Conservation (phyloP, 1,139 yeast species). For the Taphrina betulina region DNA sequence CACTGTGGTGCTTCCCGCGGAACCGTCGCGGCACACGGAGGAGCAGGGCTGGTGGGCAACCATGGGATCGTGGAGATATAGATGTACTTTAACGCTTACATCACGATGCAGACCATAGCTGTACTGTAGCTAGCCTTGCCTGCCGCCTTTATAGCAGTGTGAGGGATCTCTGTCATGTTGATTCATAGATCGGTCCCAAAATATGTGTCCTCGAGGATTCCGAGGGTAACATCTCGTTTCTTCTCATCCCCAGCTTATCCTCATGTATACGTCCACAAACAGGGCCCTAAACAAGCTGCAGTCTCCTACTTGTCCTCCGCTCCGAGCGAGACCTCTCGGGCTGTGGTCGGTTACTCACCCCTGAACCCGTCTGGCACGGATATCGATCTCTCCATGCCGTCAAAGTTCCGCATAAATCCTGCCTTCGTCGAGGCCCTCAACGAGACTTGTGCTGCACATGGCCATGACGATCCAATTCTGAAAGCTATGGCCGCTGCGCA, state of each 20-base stretch:
- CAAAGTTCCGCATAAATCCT: constrained; percentile 7
- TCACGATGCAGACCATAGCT: too few species aligned
- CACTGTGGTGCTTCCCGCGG: too few species aligned
- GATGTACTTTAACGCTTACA: too few species aligned
- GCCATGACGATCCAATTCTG: constrained; percentile 58
- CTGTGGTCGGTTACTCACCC: constrained; percentile 22
- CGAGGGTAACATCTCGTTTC: too few species aligned
- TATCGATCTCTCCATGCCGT: constrained; percentile 14
- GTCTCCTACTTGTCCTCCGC: not conserved
- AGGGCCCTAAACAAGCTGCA: constrained; percentile 14
- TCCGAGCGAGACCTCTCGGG: constrained; percentile 13
- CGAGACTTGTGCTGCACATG: constrained; percentile 41
- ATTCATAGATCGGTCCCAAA: too few species aligned
- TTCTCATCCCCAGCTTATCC: constrained; percentile 9
- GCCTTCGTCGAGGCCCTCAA: constrained; percentile 41
- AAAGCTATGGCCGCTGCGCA: constrained; percentile 63
- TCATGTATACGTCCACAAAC: constrained; percentile 18
- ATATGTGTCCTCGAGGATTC: too few species aligned
- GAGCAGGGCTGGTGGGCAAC: too few species aligned
- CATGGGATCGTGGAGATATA: too few species aligned
- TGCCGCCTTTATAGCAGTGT: too few species aligned
- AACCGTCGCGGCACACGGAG: too few species aligned
- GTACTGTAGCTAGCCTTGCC: too few species aligned
- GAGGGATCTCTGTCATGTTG: too few species aligned
- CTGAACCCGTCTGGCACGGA: constrained; percentile 11